Conservation (phyloP, 164 flowering plant genomes). For the Magnolia changhungtana region DNA sequence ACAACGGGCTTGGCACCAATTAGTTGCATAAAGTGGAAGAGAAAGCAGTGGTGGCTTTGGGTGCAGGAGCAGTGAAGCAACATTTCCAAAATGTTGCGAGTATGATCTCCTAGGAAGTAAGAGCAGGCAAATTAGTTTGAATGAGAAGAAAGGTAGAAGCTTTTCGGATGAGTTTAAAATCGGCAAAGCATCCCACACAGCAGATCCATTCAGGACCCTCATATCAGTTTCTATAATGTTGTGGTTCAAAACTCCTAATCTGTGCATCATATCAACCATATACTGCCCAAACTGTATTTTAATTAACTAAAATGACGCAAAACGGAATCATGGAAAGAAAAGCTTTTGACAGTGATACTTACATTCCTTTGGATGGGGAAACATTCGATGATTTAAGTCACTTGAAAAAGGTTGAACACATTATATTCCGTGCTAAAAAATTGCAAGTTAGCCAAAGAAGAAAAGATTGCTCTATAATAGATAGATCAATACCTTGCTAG, state of each 20-base stretch:
- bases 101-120: no score
- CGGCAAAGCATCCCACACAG: not conserved
- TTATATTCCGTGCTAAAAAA: not conserved
- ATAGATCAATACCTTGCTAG: slow-evolving; percentile 43
- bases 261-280: not conserved
- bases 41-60: no score
- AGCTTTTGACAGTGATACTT: slow-evolving; percentile 24
- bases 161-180: not conserved
- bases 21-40: no score
- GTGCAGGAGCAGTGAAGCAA: not conserved
- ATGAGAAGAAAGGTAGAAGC: no score
- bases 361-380: slow-evolving; percentile 34
- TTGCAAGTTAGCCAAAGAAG: not conserved
- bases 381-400: slow-evolving; percentile 30
- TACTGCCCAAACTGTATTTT: not conserved
- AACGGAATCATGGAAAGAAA: not conserved
- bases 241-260: not conserved
- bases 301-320: not conserved
- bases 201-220: no score
- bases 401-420: slow-evolving; percentile 36
- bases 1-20: no score
- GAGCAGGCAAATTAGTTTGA: no score
- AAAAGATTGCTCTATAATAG: slow-evolving; percentile 4
- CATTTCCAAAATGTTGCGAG: not conserved
- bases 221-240: not conserved